phyloP scores from a whole-genome alignment of 2,329 filamentous ascomycete genomes.

The Whalleya microplaca region DNA sequence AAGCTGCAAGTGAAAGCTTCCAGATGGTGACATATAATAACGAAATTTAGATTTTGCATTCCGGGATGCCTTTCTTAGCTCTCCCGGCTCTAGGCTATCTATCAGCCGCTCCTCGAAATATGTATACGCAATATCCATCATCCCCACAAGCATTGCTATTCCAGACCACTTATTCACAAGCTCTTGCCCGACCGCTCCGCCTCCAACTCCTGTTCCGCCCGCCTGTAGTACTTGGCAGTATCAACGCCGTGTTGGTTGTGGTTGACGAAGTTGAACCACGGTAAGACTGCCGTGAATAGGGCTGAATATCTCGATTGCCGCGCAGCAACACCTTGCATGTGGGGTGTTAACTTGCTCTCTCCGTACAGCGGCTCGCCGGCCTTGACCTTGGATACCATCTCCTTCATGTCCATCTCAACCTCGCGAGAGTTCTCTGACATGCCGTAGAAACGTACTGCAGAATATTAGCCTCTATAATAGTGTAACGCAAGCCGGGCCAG shows the following conservation, averaged over 20 bases:
- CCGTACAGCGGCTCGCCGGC: slow-evolving; percentile 88
- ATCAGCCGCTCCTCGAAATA: slow-evolving; percentile 16
- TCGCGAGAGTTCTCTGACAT: slow-evolving; percentile 91
- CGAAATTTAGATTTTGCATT: slow-evolving; percentile 9
- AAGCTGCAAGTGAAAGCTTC: background rate
- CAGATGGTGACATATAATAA: background rate
- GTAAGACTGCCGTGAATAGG: slow-evolving; percentile 80
- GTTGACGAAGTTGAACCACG: slow-evolving; percentile 99
- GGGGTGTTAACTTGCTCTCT: slow-evolving; percentile 73
- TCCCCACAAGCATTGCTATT: background rate
- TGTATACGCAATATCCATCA: slow-evolving; percentile 13
- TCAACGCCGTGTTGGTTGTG: slow-evolving; percentile 95
- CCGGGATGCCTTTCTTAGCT: slow-evolving; percentile 1
- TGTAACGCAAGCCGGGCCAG: background rate
- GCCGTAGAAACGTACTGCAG: slow-evolving; percentile 89
- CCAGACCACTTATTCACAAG: slow-evolving; percentile 2
- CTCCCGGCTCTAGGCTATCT: slow-evolving; percentile 5
- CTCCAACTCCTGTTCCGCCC: slow-evolving; percentile 92
- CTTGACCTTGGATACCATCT: slow-evolving; percentile 98
- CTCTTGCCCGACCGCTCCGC: slow-evolving; percentile 59
- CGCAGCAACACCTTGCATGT: slow-evolving; percentile 92
- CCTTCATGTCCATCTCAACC: slow-evolving; percentile 93
- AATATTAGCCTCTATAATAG: background rate
- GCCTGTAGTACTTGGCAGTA: slow-evolving; percentile 96
- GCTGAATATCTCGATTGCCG: slow-evolving; percentile 92